Evolutionary conservation across 371 early-diverging fungal genomes (phyloP).

Genomic region (Sanchytrium tribonematis): DNA sequence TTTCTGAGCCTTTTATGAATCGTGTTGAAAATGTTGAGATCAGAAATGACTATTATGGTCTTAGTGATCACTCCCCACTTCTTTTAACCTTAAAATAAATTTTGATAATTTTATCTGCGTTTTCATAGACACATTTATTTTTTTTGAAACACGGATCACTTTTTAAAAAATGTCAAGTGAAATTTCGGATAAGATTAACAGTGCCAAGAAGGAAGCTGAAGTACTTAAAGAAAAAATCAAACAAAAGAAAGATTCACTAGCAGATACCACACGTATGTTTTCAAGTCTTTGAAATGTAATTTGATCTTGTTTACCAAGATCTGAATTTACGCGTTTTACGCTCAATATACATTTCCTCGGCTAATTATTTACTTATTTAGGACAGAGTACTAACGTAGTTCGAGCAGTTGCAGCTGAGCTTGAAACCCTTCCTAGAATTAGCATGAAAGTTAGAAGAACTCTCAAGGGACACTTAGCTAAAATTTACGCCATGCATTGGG

Average conservation of each 20-base stretch:
- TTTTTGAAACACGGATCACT: background rate
- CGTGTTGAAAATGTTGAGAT: background rate
- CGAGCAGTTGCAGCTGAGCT: slow-evolving; percentile 9
- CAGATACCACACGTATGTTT: slow-evolving; percentile 21
- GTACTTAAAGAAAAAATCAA: slow-evolving; percentile 75
- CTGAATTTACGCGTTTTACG: background rate
- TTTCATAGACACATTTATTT: background rate
- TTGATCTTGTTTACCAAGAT: too few relatives aligned
- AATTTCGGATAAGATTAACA: slow-evolving; percentile 61
- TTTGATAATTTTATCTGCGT: background rate
- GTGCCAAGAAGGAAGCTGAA: slow-evolving; percentile 77
- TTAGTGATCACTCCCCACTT: background rate
- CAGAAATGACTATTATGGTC: background rate
- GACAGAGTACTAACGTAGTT: slow-evolving; percentile 2
- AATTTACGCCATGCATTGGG: slow-evolving; percentile 97
- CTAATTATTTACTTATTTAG: background rate
- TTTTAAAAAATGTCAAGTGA: slow-evolving; percentile 31
- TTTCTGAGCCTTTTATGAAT: background rate
- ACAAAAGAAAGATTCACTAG: slow-evolving; percentile 61
- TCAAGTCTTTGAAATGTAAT: background rate
- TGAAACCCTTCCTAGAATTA: slow-evolving; percentile 52
- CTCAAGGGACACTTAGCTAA: slow-evolving; percentile 93
- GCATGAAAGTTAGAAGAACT: slow-evolving; percentile 76
- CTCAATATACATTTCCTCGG: background rate
- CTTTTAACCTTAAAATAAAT: background rate